Evolutionary conservation across 352 stramenopile species (phyloP), one percentile per base, ranked within the genome.

Genomic region (Phytophthora brassicae): DNA sequence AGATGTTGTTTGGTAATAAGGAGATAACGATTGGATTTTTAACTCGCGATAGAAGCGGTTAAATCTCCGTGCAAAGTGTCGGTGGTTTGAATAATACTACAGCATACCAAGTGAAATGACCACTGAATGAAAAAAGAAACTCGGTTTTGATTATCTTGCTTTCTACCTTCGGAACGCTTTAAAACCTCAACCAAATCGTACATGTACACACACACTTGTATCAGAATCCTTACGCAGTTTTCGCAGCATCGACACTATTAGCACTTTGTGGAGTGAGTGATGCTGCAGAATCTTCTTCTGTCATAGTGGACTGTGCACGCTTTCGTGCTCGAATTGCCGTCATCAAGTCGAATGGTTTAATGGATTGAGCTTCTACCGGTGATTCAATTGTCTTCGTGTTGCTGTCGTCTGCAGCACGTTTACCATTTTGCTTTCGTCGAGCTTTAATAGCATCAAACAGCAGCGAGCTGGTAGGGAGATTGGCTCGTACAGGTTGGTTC

Each of bases 251-350:
- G 35, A 12, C 31, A 13, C 35, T 36, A 8, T 31, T 31, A 31
- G 26, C 26, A n/a, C n/a, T n/a, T n/a, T n/a, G n/a, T 24, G n/a
- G 33, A 14, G 19, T 51, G 3, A n/a, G 6, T 56, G 46, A 2
- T 17, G 11, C 33, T 17, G 24, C 22, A 4, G 41, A 35, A 19
- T 54, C 42, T 45, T 56, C 50, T 36, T 31, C 29, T 16, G 6
- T 17, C 20, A 23, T 31, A 17, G 31, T 63, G n/a, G 63, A 63
- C 38, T 67, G 50, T 12, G 55, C 43, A n/a, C 35, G 54, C 42
- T 80, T 77, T 6, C 75, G 76, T 19, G 75, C 74, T 58, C 80
- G 76, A 61, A 92, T 92, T 23, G 78, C 77, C n/a, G 81, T 77
- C 42, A 92, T 74, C 12, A 92, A 60, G 33, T 87, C 72, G 20